Evolutionary conservation across 1,284 basidiomycete species (phyloP).

Genomic region (Leccinum fuscescens): DNA sequence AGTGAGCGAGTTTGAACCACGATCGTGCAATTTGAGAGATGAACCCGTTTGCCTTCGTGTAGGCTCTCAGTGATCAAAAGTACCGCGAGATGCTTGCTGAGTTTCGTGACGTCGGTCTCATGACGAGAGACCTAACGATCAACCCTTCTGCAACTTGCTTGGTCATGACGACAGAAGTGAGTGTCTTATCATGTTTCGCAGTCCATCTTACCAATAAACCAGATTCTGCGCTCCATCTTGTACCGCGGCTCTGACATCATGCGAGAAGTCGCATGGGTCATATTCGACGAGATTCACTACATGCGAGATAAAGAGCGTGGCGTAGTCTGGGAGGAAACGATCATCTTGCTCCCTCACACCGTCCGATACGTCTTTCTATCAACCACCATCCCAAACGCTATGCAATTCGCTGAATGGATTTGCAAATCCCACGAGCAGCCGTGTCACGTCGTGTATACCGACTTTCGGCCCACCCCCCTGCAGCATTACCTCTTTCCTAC

Average conservation of each 20-base stretch:
- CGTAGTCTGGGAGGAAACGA: constrained; percentile 90
- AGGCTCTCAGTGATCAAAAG: constrained; percentile 98
- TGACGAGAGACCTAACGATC: constrained; percentile 99
- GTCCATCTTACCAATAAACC: neutral
- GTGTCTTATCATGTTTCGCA: constrained; percentile 17
- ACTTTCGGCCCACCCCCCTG: constrained; percentile 96
- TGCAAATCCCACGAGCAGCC: constrained; percentile 96
- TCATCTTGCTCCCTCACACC: constrained; percentile 93
- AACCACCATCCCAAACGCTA: constrained; percentile 99
- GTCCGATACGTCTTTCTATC: constrained; percentile 99
- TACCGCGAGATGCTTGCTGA: constrained; percentile 97
- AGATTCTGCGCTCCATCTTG: constrained; percentile 99
- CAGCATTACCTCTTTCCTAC: constrained; percentile 65
- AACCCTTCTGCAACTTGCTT: constrained; percentile 96
- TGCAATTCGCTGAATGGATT: constrained; percentile 99
- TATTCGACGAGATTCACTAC: constrained; percentile 99
- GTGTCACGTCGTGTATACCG: constrained; percentile 99
- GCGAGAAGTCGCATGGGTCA: constrained; percentile 99
- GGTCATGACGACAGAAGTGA: constrained; percentile 98
- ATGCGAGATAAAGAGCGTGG: constrained; percentile 97
- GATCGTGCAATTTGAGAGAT: constrained; percentile 16
- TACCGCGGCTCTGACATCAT: constrained; percentile 99
- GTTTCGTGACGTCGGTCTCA: constrained; percentile 97
- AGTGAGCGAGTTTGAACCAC: constrained; percentile 49
- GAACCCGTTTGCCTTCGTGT: constrained; percentile 15